Percentiles rank a stretch among this genome's conserved stretches.
These are phyloP conservation scores for Beauveria sp. DNA, from an alignment of 2,329 filamentous ascomycete genomes.

Conservation along the genomic window DNA sequence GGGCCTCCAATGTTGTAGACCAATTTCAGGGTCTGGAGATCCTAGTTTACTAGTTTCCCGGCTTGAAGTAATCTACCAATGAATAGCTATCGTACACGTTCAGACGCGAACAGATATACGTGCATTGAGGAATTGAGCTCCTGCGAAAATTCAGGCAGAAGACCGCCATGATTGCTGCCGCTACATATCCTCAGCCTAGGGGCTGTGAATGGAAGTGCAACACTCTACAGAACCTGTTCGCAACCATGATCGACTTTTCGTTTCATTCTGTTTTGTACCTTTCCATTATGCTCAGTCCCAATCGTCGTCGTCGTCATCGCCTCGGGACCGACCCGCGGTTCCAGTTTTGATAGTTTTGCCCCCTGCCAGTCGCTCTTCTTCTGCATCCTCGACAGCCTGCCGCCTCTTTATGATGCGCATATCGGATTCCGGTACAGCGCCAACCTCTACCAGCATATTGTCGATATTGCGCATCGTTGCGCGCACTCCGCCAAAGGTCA, in stretches of 20 bases:
- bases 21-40: not conserved
- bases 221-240: not conserved
- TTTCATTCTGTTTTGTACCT: not conserved
- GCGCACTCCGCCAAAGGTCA: constrained; percentile 64
- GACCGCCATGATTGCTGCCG: not conserved
- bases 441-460: constrained; percentile 70
- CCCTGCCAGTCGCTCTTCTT: constrained; percentile 45
- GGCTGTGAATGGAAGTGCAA: not conserved
- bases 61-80: not conserved
- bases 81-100: not conserved
- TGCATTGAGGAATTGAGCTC: not conserved
- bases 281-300: constrained; percentile 44
- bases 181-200: not conserved
- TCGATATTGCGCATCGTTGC: constrained; percentile 72
- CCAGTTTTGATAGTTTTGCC: constrained; percentile 43
- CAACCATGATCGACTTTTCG: not conserved
- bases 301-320: constrained; percentile 45
- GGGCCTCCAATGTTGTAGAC: not conserved
- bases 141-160: not conserved
- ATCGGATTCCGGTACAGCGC: constrained; percentile 72
- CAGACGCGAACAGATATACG: not conserved
- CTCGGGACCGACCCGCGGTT: constrained; percentile 36
- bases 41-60: not conserved
- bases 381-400: constrained; percentile 51
- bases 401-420: constrained; percentile 62